These are phyloP conservation scores for Iris macrosiphon DNA, from an alignment of 106 monocot species.

Conservation along the genomic window DNA sequence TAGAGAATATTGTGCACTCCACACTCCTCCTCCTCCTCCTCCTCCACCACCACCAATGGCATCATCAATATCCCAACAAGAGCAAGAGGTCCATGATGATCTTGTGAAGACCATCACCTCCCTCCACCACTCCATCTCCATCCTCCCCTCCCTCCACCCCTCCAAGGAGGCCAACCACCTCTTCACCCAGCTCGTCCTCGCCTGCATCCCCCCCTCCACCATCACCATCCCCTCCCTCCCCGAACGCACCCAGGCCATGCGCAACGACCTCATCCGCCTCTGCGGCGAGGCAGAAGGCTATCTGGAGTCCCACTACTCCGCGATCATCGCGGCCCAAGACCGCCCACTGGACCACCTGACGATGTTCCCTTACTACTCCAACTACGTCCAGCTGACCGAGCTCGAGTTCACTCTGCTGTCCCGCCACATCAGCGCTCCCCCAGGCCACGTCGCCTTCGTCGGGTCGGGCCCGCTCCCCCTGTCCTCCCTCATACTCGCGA, in stretches of 20 bases:
- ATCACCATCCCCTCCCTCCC: slow-evolving; percentile 50
- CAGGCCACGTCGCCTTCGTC: slow-evolving; percentile 50
- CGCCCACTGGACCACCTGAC: slow-evolving; percentile 43
- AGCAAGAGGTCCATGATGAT: no score
- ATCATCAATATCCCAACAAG: no score
- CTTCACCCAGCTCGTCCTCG: slow-evolving; percentile 65
- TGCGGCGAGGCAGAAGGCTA: slow-evolving; percentile 66
- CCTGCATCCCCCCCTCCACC: slow-evolving; percentile 66
- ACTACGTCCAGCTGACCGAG: slow-evolving; percentile 54
- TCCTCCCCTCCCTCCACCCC: slow-evolving; percentile 59
- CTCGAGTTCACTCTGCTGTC: slow-evolving; percentile 46
- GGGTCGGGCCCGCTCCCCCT: slow-evolving; percentile 79
- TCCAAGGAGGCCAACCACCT: slow-evolving; percentile 52
- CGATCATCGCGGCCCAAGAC: slow-evolving; percentile 35
- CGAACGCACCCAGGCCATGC: slow-evolving; percentile 27
- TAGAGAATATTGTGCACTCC: no score
- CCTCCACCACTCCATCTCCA: slow-evolving; percentile 40
- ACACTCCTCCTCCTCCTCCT: no score
- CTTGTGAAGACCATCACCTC: slow-evolving; percentile 6
- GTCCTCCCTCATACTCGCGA: slow-evolving; percentile 51
- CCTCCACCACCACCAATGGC: no score
- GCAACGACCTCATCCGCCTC: slow-evolving; percentile 52
- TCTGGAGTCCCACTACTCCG: slow-evolving; percentile 63
- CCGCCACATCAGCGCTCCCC: slow-evolving; percentile 15
- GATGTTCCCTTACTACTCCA: slow-evolving; percentile 72